Evolutionary conservation across 2,329 filamentous ascomycete species (phyloP), one percentile per base, ranked within the genome.

Genomic region (Diaporthe destruens): DNA sequence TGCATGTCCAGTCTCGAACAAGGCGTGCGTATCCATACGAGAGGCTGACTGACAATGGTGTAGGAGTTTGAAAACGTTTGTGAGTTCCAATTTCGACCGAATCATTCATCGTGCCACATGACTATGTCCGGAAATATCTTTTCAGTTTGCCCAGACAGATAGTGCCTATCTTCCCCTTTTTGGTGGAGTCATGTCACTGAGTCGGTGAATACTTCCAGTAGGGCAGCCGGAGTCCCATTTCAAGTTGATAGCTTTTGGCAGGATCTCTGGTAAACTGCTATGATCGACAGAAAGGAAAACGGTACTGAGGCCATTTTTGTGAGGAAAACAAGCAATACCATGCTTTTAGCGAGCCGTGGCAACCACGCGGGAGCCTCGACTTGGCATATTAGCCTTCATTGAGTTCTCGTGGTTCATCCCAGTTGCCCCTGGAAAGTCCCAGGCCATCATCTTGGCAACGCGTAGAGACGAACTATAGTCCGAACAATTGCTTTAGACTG

Each of bases 301-400:
- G 44, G 18, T 29, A 65, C 42, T 44, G 44, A 32, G 12, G 11
- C 20, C 59, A 11, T 8, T 36, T 16, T 18, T 20, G 42, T 23
- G n/a, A 23, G n/a, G 25, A 29, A 51, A 51, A 65, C 44, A 34
- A 65, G 44, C 44, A 65, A 39, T 23, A 65, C 29, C 44, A 25
- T 65, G 44, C 44, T 65, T 65, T 49, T 49, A 44, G 25, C 20
- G 42, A 65, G 44, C n/a, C 44, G 42, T 63, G 59, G 18, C 59
- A n/a, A 39, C 44, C 9, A 20, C 12, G 44, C 23, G 6, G 39
- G 6, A 34, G 25, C 59, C 49, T 63, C 18, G 39, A 42, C 18
- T 32, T 49, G 29, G 42, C 20, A 25, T 20, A n/a, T n/a, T n/a
- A 29, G 9, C 25, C 7, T 36, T 23, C 25, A 63, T 32, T 16